Percentiles rank a stretch among this genome's conserved stretches.
Evolutionary conservation across 2,329 filamentous ascomycete species (phyloP).

Genomic region (Dactylonectria estremocensis): DNA sequence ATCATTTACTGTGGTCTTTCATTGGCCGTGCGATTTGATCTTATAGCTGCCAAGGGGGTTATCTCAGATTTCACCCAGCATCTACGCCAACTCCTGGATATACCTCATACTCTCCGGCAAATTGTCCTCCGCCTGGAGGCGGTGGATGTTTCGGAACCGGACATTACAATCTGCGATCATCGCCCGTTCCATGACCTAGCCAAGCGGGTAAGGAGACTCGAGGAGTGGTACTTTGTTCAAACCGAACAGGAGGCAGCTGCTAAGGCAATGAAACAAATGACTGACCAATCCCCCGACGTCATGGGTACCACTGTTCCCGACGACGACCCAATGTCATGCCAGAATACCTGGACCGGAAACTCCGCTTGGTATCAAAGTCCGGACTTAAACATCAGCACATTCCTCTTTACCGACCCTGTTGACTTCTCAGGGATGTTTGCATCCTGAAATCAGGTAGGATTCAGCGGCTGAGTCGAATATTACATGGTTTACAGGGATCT

Average conservation of each 20-base stretch:
- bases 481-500: background rate
- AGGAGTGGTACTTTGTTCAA: slow-evolving; percentile 39
- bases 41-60: slow-evolving; percentile 40
- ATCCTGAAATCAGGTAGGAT: background rate
- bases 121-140: slow-evolving; percentile 46
- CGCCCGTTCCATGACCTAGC: slow-evolving; percentile 45
- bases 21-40: slow-evolving; percentile 48
- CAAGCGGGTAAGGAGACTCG: slow-evolving; percentile 31
- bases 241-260: background rate
- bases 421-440: slow-evolving; percentile 26
- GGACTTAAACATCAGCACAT: slow-evolving; percentile 31
- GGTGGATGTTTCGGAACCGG: slow-evolving; percentile 17
- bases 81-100: slow-evolving; percentile 47
- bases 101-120: slow-evolving; percentile 48
- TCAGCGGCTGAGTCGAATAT: background rate
- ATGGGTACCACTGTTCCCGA: background rate
- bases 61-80: slow-evolving; percentile 42
- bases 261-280: slow-evolving; percentile 2
- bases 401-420: slow-evolving; percentile 39
- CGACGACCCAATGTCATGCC: background rate
- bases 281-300: background rate
- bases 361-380: slow-evolving; percentile 22
- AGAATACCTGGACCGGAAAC: slow-evolving; percentile 20
- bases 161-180: slow-evolving; percentile 5
- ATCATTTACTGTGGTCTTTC: slow-evolving; percentile 51